These are phyloP conservation scores for Podaxis sp. DNA, from an alignment of 768 basidiomycete genomes.

Conservation along the genomic window DNA sequence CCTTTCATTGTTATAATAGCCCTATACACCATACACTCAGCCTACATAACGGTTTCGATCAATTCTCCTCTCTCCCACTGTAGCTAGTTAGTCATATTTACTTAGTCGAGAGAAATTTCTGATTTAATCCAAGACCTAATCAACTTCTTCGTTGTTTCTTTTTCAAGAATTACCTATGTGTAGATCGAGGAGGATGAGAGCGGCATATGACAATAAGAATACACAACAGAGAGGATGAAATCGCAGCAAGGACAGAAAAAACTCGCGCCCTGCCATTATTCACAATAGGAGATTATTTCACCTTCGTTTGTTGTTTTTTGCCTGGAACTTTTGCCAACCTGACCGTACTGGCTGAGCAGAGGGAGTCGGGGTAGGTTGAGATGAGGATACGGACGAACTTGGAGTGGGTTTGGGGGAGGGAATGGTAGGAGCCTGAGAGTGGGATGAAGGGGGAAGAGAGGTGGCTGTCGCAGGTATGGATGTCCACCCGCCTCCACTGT, in stretches of 20 bases:
- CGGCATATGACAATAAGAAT: too few species aligned
- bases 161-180: background rate
- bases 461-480: conserved; percentile 24
- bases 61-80: conserved; percentile 8
- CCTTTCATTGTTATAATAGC: background rate
- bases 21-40: background rate
- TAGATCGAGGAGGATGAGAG: background rate
- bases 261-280: background rate
- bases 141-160: background rate
- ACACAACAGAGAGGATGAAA: too few species aligned
- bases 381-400: background rate
- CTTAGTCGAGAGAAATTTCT: conserved; percentile 8
- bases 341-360: conserved; percentile 36
- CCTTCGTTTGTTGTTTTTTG: conserved; percentile 34
- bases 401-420: background rate
- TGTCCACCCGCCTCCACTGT: conserved; percentile 12
- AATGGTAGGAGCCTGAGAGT: conserved; percentile 1
- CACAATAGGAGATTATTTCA: conserved; percentile 18
- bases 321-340: conserved; percentile 61
- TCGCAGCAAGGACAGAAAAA: background rate
- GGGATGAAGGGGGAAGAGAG: conserved; percentile 10
- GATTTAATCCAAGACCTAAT: conserved; percentile 13
- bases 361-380: conserved; percentile 16
- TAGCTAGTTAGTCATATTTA: conserved; percentile 16
- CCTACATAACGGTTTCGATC: background rate